Base-by-base conservation (phyloP, 1,284 basidiomycete species). In the Cryptococcus sp. region DNA sequence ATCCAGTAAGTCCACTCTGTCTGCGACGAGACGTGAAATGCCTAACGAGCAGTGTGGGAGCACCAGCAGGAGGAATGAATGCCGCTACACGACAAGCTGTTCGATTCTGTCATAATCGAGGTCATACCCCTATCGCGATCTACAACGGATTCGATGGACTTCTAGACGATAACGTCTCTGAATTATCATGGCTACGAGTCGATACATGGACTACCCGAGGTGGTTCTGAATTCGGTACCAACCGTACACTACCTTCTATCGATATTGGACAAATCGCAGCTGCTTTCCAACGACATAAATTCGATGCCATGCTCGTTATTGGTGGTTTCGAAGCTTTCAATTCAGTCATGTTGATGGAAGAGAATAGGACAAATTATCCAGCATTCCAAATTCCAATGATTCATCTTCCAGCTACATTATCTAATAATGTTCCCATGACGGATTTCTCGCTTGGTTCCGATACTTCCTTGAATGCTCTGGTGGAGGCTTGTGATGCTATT, bases 41-140 rank as follows among this genome's bases (percentile, higher is more conserved):
- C 11, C 48, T 50, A 18, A 50, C 37, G 2, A 46, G 23, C 28
- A 93, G 89, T 67, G 85, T 94, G 66, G 94, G 94, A 55, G 96
- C 96, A 1, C 94, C 96, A 2, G 93, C 94, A 3, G 93, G 94
- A 52, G 94, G 96, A 11, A 98, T 98, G 91, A 98, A 98, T 70
- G 93, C 93, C 1, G 94, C 94, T 0, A 97, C 92, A 0, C 86
- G 94, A 43, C 86, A 93, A 31, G 91, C 91, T 1, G 91, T 90
- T 7, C 87, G 94, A 16, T 97, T 91, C 78, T 98, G 92, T 71
- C 78, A 94, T 57, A 84, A 85, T 55, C 87, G 91, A 66, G 94
- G 96, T 0, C 94, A 98, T 74, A 87, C 82, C 19, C 87, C 93
- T 14, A 79, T 97, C 25, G 90, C 85, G 0, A 85, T 99, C 62